Evolutionary conservation across 2,329 filamentous ascomycete species (phyloP), one percentile per base, ranked within the genome.

Genomic region (Coniella vitis): DNA sequence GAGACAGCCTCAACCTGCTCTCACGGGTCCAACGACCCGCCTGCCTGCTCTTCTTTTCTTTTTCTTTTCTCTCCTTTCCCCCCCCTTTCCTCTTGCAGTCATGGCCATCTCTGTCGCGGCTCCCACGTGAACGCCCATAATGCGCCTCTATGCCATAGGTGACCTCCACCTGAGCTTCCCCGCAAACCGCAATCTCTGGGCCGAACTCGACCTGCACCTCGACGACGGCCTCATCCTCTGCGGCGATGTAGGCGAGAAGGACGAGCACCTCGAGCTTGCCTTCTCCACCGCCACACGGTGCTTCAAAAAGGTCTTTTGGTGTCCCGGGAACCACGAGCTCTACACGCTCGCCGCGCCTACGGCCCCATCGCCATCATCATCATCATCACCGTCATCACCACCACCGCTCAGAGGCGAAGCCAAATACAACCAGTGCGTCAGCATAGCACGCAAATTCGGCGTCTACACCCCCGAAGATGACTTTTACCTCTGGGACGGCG

Each of bases 241-340:
- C 50, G 65, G 65, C 36, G 65, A 68, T 56, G 53, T 68, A 8
- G 65, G 65, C 51, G 65, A 68, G 59, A 62, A 60, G 41, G 49
- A 54, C 25, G 64, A 61, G 38, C 65, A 68, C 41, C 59, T 68
- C 14, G 58, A 60, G 43, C 54, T 61, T 4, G 65, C 63, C n/a
- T 68, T 67, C 54, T 43, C 45, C 1, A 54, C 53, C 12, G 63
- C 62, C 8, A 63, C 55, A 17, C 53, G 52, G 36, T 57, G 57
- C 38, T 68, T 68, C 54, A 54, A 53, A 7, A 52, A 58, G 17
- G 75, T 79, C 21, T 78, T 70, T 56, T 80, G 77, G 77, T 71
- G 71, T 7, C 76, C 75, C 0, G 76, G 76, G 4, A 79, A 79
- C 57, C 76, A 80, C 55, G 76, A 79, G 63, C 68, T 81, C 9